Conservation (phyloP, 164 flowering plant genomes). For the Vitis riparia region DNA sequence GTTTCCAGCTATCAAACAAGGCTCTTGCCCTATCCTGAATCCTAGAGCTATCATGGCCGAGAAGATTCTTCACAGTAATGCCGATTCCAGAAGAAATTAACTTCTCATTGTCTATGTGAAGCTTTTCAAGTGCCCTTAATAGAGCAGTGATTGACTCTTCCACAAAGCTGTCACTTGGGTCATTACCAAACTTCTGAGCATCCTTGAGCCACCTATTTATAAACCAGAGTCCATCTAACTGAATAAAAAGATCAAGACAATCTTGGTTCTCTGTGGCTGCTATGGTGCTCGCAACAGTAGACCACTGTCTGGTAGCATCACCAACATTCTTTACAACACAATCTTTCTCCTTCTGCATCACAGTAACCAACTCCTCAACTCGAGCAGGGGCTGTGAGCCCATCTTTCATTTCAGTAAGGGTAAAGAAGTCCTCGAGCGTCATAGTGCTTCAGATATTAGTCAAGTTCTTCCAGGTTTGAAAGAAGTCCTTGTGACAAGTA, state of each 20-base stretch:
- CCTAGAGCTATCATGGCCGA: constrained; percentile 45
- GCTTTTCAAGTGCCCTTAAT: constrained; percentile 67
- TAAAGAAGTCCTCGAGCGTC: constrained; percentile 86
- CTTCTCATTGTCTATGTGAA: constrained; percentile 47
- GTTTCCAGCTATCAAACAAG: constrained; percentile 57
- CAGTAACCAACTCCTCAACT: constrained; percentile 69
- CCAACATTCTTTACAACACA: constrained; percentile 46
- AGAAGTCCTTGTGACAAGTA: not conserved
- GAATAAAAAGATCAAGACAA: constrained; percentile 76
- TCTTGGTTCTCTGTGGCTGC: constrained; percentile 68
- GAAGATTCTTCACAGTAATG: constrained; percentile 54
- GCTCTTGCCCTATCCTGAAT: constrained; percentile 62
- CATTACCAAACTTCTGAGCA: constrained; percentile 45
- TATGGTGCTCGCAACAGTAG: constrained; percentile 74
- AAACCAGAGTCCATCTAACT: constrained; percentile 65
- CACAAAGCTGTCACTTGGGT: constrained; percentile 41
- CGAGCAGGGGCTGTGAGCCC: constrained; percentile 73
- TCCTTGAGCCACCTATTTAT: constrained; percentile 77
- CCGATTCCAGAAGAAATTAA: constrained; percentile 55
- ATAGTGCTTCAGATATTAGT: constrained; percentile 41
- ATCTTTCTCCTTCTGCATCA: constrained; percentile 67
- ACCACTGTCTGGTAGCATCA: constrained; percentile 83
- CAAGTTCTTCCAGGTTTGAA: constrained; percentile 20
- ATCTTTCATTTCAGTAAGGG: constrained; percentile 80
- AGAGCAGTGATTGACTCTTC: constrained; percentile 65